Evolutionary conservation across 108 stramenopile species (phyloP), one percentile per base, ranked within the genome.

Genomic region (Cyclotella kingstonii): DNA sequence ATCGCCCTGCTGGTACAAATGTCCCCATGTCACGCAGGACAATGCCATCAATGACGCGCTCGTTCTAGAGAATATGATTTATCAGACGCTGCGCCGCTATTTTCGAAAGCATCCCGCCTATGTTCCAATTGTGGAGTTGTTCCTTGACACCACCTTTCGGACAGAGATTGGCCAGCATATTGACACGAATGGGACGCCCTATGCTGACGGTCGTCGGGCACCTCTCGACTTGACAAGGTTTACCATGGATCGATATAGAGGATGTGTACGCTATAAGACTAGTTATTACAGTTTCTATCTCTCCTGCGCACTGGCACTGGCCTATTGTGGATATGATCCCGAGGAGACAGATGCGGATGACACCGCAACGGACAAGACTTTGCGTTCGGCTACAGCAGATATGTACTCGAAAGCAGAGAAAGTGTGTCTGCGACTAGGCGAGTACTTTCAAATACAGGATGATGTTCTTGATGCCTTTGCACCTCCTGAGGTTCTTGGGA

Each of bases 401-500:
- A 38, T 9, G 5, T 44, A 44, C 43, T 8, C 33, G 45, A 63
- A 76, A 27, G 91, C 91, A 0, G 77, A 85, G 22, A 79, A 78
- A 19, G 81, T 95, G 42, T 80, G 83, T 65, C 70, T 89, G 66
- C 75, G 76, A 38, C 88, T 99, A 81, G 99, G 99, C 17, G 95
- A 91, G 57, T 98, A 98, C 90, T 99, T 99, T 69, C 99, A 99
- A 78, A 88, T 96, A 44, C 98, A 98, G 68, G 99, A 99, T 68
- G 99, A 99, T 78, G 95, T 89, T 66, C 84, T 99, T 40, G 99
- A 99, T 78, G 95, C 95, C 63, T 99, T 80, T 77, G 99, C 89
- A 7, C 73, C 81, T 46, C 97, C 97, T 2, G 84, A 95, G 62
- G 84, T 95, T 29, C 77, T 99, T 53, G 99, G 99, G 5, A 98